Base-by-base conservation (phyloP, 495 filamentous ascomycete species). In the Parmelia sp. region DNA sequence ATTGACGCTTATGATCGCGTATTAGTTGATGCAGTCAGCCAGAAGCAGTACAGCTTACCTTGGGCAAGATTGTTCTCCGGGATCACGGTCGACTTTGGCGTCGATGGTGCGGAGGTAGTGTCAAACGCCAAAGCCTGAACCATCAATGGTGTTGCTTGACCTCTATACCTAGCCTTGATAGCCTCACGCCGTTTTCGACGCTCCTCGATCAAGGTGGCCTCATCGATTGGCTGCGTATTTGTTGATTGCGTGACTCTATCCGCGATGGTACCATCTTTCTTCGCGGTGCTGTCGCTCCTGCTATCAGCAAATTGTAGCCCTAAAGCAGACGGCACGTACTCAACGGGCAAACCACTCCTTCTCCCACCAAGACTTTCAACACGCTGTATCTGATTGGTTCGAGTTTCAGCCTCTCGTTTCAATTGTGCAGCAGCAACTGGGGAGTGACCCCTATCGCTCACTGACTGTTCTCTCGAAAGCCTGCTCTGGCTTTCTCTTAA, bases 161-260 rank as follows among this genome's bases (percentile, higher is more conserved):
- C 84, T 72, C 85, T 84, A 70, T 92, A 87, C 73, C 89, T 94
- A 68, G 91, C 90, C 72, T 90, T 86, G 68, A 96, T 90, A 33
- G 90, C 92, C 77, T 96, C 92, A 66, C 94, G 87, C 55, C 88
- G 84, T 68, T 88, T 91, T 15, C 91, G 88, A 59, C 93, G 89
- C 71, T 93, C 88, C 73, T 96, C 90, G 68, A 96, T 86, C 68
- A 91, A 80, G 60, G 86, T 82, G 61, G 86, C 88, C 79, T 95
- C 88, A 70, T 96, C 88, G 65, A 90, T 69, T 29, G 61, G 59
- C 19, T 55, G 47, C 36, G 82, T 78, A 68, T 83, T 80, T 58
- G 68, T 63, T 57, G 74, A 72, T 40, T 77, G 71, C 44, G 68
- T 58, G 33, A 76, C 75, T 66, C 72, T 70, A 33, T 72, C 71